These are phyloP conservation scores for Penicillium sp. DNA, from an alignment of 2,329 filamentous ascomycete genomes.

Conservation along the genomic window DNA sequence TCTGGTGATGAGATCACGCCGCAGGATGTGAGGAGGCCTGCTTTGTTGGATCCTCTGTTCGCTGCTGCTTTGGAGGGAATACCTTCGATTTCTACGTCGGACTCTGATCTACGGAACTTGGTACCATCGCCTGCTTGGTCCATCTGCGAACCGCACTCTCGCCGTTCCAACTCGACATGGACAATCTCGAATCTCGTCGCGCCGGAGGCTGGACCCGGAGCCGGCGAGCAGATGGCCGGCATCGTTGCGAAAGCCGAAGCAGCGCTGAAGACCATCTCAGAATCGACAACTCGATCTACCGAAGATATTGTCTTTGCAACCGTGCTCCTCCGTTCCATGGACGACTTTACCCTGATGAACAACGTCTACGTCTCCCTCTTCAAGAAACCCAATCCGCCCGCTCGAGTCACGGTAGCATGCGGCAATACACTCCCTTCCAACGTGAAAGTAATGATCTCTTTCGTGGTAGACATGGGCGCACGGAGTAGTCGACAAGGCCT, in stretches of 20 bases:
- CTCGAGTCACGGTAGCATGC: constrained; percentile 76
- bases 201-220: constrained; percentile 36
- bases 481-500: constrained; percentile 50
- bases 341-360: constrained; percentile 73
- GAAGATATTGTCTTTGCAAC: constrained; percentile 48
- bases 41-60: constrained; percentile 63
- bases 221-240: constrained; percentile 40
- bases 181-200: constrained; percentile 39
- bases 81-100: neutral
- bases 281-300: constrained; percentile 19
- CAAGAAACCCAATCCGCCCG: constrained; percentile 71
- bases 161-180: constrained; percentile 27
- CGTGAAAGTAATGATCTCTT: constrained; percentile 58
- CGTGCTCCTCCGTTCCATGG: constrained; percentile 73
- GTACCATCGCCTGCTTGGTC: constrained; percentile 4
- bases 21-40: constrained; percentile 50
- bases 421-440: constrained; percentile 60
- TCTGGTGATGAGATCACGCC: constrained; percentile 23
- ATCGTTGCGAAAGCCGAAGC: constrained; percentile 27
- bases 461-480: constrained; percentile 42
- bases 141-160: constrained; percentile 16
- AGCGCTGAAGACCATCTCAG: constrained; percentile 4
- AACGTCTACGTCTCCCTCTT: constrained; percentile 71
- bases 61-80: constrained; percentile 33
- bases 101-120: neutral